A percentile compares a stretch with the other conserved stretches of the same genome.
phyloP scores from a whole-genome alignment of 83 land plant genomes.

The Diphasiastrum complanatum region DNA sequence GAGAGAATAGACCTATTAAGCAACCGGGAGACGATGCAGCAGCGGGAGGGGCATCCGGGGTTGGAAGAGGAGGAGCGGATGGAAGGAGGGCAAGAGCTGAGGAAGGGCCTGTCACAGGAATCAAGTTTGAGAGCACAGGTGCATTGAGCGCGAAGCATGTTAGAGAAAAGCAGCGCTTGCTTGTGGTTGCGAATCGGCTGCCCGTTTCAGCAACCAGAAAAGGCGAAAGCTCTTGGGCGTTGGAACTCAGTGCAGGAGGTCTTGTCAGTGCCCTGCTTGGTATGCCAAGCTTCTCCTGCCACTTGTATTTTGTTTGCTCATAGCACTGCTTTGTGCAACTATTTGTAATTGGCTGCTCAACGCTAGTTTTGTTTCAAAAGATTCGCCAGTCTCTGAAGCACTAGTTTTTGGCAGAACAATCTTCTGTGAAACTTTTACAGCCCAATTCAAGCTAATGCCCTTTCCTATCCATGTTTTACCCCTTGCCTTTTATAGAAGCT shows the following conservation, averaged over 20 bases:
- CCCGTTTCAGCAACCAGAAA: conserved; percentile 84
- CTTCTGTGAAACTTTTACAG: too few species aligned
- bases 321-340: neutral
- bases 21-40: conserved; percentile 10
- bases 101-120: conserved; percentile 21
- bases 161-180: conserved; percentile 51
- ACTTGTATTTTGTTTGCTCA: neutral
- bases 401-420: too few species aligned
- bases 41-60: conserved; percentile 20
- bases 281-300: conserved; percentile 18
- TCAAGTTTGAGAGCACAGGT: conserved; percentile 15
- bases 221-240: conserved; percentile 76
- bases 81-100: conserved; percentile 21
- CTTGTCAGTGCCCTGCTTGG: conserved; percentile 92
- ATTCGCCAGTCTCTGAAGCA: too few species aligned
- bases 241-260: conserved; percentile 96
- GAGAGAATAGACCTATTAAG: conserved; percentile 24
- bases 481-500: too few species aligned
- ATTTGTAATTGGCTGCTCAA: too few species aligned
- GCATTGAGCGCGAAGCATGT: conserved; percentile 20
- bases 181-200: conserved; percentile 91
- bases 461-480: too few species aligned
- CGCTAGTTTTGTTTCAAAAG: too few species aligned
- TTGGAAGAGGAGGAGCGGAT: conserved; percentile 6
- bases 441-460: too few species aligned